Conservation (phyloP, 139 green algal species). For the Parachlorella kessleri region DNA sequence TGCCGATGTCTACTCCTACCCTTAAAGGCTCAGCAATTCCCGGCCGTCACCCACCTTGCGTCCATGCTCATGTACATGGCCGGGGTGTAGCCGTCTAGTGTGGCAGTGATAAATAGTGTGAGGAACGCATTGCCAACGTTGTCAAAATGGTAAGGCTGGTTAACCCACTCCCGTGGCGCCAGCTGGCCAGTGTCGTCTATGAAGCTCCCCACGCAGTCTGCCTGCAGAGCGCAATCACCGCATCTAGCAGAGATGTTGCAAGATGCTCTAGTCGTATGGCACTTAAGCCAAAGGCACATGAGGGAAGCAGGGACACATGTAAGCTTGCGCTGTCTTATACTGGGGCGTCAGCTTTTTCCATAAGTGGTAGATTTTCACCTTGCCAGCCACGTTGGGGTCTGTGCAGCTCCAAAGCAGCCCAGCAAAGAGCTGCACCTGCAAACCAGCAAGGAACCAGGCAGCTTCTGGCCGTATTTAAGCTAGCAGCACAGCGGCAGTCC, state of each 20-base stretch:
- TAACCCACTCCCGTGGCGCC: slow-evolving; percentile 50
- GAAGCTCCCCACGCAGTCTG: slow-evolving; percentile 61
- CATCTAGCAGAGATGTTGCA: neutral
- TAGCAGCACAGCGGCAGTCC: no score
- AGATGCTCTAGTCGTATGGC: no score
- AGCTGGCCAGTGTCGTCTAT: slow-evolving; percentile 20
- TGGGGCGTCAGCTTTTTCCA: no score
- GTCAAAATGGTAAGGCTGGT: slow-evolving; percentile 78
- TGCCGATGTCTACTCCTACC: no score
- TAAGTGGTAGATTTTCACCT: no score
- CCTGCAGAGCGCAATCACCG: neutral
- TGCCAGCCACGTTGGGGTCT: slow-evolving; percentile 53
- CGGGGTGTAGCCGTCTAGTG: slow-evolving; percentile 78
- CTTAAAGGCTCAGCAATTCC: no score
- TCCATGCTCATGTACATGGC: slow-evolving; percentile 18
- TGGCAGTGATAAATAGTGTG: slow-evolving; percentile 71
- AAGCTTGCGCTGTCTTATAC: no score
- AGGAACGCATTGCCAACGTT: slow-evolving; percentile 73
- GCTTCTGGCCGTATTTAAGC: no score
- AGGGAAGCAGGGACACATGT: no score
- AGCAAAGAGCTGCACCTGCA: slow-evolving; percentile 70
- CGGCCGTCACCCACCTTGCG: neutral
- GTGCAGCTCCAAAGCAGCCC: slow-evolving; percentile 74
- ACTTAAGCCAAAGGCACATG: no score
- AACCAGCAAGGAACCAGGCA: no score